A percentile compares a stretch with the other conserved stretches of the same genome.
phyloP scores from a whole-genome alignment of 2,329 filamentous ascomycete species.

The Anisogramma anomala region DNA sequence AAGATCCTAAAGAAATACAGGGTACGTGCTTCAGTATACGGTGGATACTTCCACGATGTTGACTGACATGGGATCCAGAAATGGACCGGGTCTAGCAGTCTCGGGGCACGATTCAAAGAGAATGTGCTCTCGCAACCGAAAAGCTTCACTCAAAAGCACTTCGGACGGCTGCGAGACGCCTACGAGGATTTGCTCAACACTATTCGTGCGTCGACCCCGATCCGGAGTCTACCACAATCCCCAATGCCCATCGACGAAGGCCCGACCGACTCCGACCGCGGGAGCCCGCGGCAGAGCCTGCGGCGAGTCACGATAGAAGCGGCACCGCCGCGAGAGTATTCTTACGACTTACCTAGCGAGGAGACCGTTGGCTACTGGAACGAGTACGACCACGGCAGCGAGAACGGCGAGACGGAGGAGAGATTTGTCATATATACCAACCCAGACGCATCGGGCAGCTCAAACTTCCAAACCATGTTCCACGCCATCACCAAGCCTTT shows the following conservation, averaged over 20 bases:
- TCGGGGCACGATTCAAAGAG: conserved; percentile 55
- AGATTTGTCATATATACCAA: conserved; percentile 66
- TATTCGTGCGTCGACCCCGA: conserved; percentile 35
- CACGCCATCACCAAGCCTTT: conserved; percentile 38
- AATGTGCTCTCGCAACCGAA: conserved; percentile 54
- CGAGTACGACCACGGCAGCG: conserved; percentile 75
- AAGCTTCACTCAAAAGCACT: conserved; percentile 60
- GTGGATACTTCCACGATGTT: background rate
- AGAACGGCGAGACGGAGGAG: conserved; percentile 45
- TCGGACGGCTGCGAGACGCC: conserved; percentile 30
- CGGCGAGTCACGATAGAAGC: conserved; percentile 14
- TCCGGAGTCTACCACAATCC: conserved; percentile 29
- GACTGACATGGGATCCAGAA: conserved; percentile 37
- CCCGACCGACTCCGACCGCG: conserved; percentile 7
- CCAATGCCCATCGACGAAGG: conserved; percentile 23
- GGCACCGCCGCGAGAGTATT: conserved; percentile 14
- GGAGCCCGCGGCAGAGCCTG: conserved; percentile 12
- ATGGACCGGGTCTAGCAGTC: conserved; percentile 63
- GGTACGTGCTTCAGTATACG: conserved; percentile 28
- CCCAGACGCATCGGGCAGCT: conserved; percentile 50
- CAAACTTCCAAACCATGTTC: conserved; percentile 51
- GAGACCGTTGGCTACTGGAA: conserved; percentile 58
- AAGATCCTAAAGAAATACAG: conserved; percentile 81
- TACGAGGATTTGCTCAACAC: conserved; percentile 38
- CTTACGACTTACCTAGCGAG: conserved; percentile 5